Percentiles rank a stretch among this genome's conserved stretches.
These are phyloP conservation scores for Hirsutella rhossiliensis DNA, from an alignment of 2,329 filamentous ascomycete species.

Conservation along the genomic window DNA sequence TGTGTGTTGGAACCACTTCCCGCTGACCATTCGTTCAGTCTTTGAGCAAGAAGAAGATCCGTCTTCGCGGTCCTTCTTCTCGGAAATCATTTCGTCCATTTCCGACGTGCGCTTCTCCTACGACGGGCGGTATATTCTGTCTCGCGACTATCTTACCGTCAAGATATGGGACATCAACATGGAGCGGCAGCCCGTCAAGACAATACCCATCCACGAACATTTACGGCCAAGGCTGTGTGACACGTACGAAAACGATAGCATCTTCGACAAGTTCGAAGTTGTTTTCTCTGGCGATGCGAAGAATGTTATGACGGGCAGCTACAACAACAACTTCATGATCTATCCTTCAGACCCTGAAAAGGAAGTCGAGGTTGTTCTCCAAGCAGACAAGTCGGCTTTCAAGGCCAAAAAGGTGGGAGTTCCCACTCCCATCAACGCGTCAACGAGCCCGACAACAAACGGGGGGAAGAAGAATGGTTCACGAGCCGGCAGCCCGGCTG, in stretches of 20 bases:
- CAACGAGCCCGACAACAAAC: conserved; percentile 60
- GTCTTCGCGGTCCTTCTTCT: conserved; percentile 95
- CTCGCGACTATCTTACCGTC: conserved; percentile 93
- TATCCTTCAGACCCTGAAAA: conserved; percentile 93
- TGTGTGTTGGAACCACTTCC: neutral
- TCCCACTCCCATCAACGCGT: conserved; percentile 86
- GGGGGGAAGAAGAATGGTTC: conserved; percentile 79
- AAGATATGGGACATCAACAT: conserved; percentile 99
- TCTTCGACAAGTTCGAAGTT: conserved; percentile 99
- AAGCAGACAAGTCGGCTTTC: conserved; percentile 98
- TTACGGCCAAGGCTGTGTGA: conserved; percentile 88
- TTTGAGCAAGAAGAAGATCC: conserved; percentile 99
- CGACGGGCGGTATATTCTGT: conserved; percentile 93
- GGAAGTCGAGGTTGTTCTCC: conserved; percentile 92
- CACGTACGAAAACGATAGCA: conserved; percentile 98
- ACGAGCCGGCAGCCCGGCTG: conserved; percentile 76
- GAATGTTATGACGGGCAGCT: conserved; percentile 99
- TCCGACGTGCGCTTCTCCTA: conserved; percentile 96
- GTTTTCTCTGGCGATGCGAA: conserved; percentile 97
- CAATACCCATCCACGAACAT: conserved; percentile 97
- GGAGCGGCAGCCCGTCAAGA: conserved; percentile 95
- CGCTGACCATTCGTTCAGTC: conserved; percentile 41
- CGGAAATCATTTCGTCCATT: conserved; percentile 98
- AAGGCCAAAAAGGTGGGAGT: conserved; percentile 99
- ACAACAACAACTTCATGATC: conserved; percentile 99